Percentiles rank a stretch among this genome's conserved stretches.
phyloP scores from a whole-genome alignment of 176 grass and related monocot genomes.

The Alloteropsis semialata region DNA sequence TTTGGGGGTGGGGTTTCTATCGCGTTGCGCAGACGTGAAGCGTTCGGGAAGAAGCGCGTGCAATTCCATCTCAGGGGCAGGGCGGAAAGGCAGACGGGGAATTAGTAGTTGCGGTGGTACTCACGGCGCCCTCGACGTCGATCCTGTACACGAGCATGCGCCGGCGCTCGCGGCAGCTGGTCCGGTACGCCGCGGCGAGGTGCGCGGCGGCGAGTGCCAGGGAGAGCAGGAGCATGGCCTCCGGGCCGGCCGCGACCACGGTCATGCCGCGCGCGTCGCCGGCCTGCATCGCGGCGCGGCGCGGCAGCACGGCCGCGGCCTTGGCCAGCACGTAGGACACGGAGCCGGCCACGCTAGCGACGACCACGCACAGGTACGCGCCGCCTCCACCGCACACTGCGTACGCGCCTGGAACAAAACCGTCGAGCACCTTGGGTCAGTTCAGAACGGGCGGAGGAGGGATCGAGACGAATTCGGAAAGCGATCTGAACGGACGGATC shows the following conservation, averaged over 20 bases:
- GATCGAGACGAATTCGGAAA: not conserved
- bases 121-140: conserved; percentile 85
- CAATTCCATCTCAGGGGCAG: not conserved
- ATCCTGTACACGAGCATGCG: conserved; percentile 88
- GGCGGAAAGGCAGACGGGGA: not conserved
- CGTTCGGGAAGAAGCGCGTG: not conserved
- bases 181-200: conserved; percentile 74
- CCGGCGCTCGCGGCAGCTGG: conserved; percentile 83
- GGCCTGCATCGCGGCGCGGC: not conserved
- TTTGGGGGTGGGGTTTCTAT: too few relatives aligned
- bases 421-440: not conserved
- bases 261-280: not conserved
- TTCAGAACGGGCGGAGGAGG: not conserved
- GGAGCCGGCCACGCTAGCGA: conserved; percentile 41
- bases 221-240: conserved; percentile 64
- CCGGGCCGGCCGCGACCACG: conserved; percentile 14
- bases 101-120: not conserved
- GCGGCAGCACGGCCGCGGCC: conserved; percentile 34
- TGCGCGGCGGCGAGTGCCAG: conserved; percentile 75
- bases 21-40: not conserved
- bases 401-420: conserved; percentile 45
- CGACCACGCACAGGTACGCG: conserved; percentile 57
- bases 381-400: conserved; percentile 53
- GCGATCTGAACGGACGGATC: not conserved
- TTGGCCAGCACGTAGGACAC: conserved; percentile 63